Evolutionary conservation across 192 early-diverging fungal genomes (phyloP), one percentile per base, ranked within the genome.

Genomic region (Backusella luteola): DNA sequence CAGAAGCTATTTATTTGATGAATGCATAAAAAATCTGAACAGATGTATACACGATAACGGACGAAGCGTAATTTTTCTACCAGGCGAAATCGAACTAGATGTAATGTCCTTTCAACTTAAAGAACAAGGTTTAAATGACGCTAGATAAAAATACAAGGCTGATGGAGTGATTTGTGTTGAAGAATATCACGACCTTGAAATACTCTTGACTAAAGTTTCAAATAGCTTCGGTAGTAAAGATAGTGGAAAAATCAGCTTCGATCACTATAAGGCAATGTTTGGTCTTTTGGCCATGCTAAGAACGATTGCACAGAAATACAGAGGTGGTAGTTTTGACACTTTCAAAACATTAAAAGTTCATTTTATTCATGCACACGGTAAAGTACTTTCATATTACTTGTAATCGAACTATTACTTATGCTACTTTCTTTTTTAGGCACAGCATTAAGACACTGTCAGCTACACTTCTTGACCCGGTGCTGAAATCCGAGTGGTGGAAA

Each of bases 71-170:
- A 56, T 34, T 14, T 68, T 69, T 39, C 19, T 69, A 21, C 67
- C 34, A 69, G 67, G 67, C 11, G 29, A 69, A 69, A 69, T 69
- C 34, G 38, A 69, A 69, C 35, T 69, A 39, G 32, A 36, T 21
- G n/a, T 14, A 21, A 69, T 69, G 21, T 39, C 36, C 9, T 14
- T 35, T 21, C 67, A 69, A 39, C n/a, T 69, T 21, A 69, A 69
- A n/a, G 35, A 69, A 38, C 11, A 69, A n/a, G 34, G 67, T 21
- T n/a, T 69, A n/a, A 39, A 69, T 69, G 67, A 41, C 34, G 15
- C 32, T 21, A 35, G 67, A 69, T 36, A 39, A 12, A 69, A 69
- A 14, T 69, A 39, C 17, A 69, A 69, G 34, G 67, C 67, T 5
- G 35, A 41, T 39, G 34, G 67, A 14, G 34, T 68, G 11, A 68